Evolutionary conservation across 345 rosid genomes (phyloP).

Genomic region (Euclidium syriacum): DNA sequence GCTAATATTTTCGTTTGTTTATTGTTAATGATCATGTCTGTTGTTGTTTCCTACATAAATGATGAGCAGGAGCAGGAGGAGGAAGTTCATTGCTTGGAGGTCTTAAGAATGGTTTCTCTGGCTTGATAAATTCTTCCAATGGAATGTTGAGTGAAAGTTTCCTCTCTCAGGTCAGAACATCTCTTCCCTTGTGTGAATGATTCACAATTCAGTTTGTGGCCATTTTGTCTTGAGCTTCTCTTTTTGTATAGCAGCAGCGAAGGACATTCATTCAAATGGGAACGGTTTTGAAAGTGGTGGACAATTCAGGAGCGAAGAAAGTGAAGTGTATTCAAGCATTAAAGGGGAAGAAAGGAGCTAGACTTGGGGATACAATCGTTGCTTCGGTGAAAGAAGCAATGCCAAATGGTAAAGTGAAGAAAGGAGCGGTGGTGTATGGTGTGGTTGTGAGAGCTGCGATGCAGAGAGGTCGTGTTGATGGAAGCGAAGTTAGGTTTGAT

Average conservation of each 20-base stretch:
- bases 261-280: constrained; percentile 94
- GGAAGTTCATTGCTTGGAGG: constrained; percentile 45
- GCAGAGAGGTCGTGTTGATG: constrained; percentile 85
- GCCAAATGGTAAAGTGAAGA: constrained; percentile 94
- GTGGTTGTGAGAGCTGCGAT: constrained; percentile 88
- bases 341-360: constrained; percentile 72
- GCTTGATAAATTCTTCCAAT: constrained; percentile 27
- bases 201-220: background rate
- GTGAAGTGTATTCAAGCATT: constrained; percentile 86
- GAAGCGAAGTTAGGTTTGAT: constrained; percentile 84
- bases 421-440: constrained; percentile 73
- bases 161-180: constrained; percentile 42
- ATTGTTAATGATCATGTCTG: background rate
- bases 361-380: constrained; percentile 74
- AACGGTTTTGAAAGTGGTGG: constrained; percentile 76
- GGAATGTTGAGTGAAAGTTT: constrained; percentile 28
- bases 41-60: background rate
- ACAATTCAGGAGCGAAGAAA: constrained; percentile 88
- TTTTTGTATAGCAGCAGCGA: constrained; percentile 53
- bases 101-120: constrained; percentile 35
- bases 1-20: background rate
- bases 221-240: too few species aligned
- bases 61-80: constrained; percentile 36
- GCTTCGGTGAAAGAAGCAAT: constrained; percentile 90
- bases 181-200: background rate